Evolutionary conservation across 2,329 filamentous ascomycete genomes (phyloP).

Genomic region (Fusarium pseudonygamai): DNA sequence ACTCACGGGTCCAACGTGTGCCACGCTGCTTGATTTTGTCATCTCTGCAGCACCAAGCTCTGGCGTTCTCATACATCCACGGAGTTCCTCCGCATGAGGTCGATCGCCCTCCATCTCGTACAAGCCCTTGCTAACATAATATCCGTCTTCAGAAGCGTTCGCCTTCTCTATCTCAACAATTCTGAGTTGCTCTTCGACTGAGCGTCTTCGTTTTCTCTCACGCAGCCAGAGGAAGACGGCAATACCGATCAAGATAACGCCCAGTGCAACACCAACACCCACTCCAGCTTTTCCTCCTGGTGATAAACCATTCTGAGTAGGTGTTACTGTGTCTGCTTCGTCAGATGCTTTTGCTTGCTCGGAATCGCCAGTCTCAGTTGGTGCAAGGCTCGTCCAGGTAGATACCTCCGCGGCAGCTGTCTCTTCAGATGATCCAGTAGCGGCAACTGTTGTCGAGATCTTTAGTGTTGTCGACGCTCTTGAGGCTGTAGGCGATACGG

Average conservation of each 20-base stretch:
- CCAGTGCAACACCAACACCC: constrained; percentile 28
- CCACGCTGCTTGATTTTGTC: not conserved
- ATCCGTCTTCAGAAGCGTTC: not conserved
- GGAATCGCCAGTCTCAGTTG: not conserved
- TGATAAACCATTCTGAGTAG: not conserved
- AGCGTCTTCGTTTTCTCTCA: constrained; percentile 30
- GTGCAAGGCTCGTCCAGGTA: not conserved
- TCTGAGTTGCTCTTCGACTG: constrained; percentile 19
- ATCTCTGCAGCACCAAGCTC: constrained; percentile 17
- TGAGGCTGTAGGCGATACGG: not conserved
- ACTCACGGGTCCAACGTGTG: not conserved
- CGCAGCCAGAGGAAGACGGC: constrained; percentile 35
- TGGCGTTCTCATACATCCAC: constrained; percentile 35
- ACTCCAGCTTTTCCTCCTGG: constrained; percentile 34
- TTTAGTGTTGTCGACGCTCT: not conserved
- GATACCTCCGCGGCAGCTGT: not conserved
- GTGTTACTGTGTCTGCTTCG: not conserved
- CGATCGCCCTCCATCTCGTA: constrained; percentile 42
- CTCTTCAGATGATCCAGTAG: not conserved
- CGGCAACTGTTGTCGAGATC: not conserved
- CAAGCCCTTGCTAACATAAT: not conserved
- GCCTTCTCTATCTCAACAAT: constrained; percentile 1
- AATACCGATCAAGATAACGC: constrained; percentile 21
- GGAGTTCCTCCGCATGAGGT: constrained; percentile 29
- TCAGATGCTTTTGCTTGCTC: constrained; percentile 7